These are phyloP conservation scores for Posidonia oceanica DNA, from an alignment of 116 monocot species.

Conservation along the genomic window DNA sequence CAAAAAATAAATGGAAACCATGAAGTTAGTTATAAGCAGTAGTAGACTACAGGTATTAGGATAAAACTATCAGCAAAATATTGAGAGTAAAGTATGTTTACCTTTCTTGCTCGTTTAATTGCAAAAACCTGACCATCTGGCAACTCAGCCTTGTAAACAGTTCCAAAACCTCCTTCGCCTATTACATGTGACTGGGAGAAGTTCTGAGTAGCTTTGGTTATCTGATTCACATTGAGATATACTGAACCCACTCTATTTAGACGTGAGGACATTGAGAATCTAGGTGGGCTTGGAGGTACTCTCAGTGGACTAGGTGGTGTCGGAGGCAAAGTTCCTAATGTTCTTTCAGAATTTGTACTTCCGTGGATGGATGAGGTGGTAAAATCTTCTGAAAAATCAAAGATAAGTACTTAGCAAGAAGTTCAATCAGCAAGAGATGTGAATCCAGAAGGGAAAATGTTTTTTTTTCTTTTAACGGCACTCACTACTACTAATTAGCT, in stretches of 20 bases:
- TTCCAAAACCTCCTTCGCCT: constrained; percentile 88
- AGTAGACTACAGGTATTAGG: too few species aligned
- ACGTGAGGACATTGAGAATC: constrained; percentile 56
- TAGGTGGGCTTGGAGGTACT: constrained; percentile 60
- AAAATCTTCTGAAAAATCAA: constrained; percentile 21
- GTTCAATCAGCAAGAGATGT: not conserved
- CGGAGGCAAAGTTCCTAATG: constrained; percentile 21
- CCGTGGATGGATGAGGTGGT: constrained; percentile 16
- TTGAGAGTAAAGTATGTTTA: constrained; percentile 11
- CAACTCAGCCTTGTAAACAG: constrained; percentile 68
- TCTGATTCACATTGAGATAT: constrained; percentile 53
- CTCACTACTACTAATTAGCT: constrained; percentile 28
- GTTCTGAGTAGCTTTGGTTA: constrained; percentile 71
- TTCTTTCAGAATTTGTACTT: constrained; percentile 13
- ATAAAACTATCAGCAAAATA: not conserved
- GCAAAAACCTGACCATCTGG: constrained; percentile 72
- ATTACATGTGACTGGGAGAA: constrained; percentile 66
- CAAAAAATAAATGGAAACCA: too few species aligned
- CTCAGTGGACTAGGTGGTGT: constrained; percentile 36
- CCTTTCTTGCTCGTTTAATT: constrained; percentile 88
- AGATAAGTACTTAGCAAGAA: not conserved
- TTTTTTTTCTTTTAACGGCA: not conserved
- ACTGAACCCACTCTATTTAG: constrained; percentile 44
- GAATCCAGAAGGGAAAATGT: not conserved
- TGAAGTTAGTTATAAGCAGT: too few species aligned